phyloP scores from a whole-genome alignment of 208 protist species.

The Crithidia bombi region DNA sequence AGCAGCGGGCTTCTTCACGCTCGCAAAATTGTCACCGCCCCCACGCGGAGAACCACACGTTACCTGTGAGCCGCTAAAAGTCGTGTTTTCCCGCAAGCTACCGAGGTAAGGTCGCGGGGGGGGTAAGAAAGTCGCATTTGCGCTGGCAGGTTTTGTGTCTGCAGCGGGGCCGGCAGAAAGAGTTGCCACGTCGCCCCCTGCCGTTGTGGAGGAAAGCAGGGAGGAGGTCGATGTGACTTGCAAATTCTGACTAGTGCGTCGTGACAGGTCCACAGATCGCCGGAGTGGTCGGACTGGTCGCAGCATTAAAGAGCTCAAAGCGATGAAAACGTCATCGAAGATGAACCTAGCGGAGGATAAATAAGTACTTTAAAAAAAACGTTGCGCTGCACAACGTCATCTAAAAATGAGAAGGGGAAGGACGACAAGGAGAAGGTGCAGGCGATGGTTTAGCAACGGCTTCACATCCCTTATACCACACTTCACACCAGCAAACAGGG shows the following conservation, averaged over 20 bases:
- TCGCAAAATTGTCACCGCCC: no score
- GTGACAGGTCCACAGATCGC: slow-evolving; percentile 23
- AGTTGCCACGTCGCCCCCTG: not conserved
- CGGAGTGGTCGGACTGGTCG: slow-evolving; percentile 23
- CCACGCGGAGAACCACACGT: no score
- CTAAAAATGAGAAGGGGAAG: no score
- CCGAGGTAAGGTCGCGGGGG: not conserved
- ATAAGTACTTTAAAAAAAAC: no score
- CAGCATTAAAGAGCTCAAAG: slow-evolving; percentile 18
- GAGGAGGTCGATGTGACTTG: not conserved
- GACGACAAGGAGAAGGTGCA: no score
- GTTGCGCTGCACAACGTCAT: no score
- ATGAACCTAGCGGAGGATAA: no score
- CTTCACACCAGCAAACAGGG: no score
- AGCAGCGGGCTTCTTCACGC: no score
- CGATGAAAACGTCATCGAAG: no score
- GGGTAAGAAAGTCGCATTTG: not conserved
- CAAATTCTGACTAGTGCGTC: not conserved
- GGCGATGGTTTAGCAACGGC: no score
- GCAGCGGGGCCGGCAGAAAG: not conserved
- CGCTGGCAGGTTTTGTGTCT: not conserved
- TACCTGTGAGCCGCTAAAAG: not conserved
- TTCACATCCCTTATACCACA: no score
- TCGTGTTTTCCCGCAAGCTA: not conserved
- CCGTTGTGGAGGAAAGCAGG: not conserved